Evolutionary conservation across 2,329 filamentous ascomycete genomes (phyloP).

Genomic region (Uncinocarpus reesii): DNA sequence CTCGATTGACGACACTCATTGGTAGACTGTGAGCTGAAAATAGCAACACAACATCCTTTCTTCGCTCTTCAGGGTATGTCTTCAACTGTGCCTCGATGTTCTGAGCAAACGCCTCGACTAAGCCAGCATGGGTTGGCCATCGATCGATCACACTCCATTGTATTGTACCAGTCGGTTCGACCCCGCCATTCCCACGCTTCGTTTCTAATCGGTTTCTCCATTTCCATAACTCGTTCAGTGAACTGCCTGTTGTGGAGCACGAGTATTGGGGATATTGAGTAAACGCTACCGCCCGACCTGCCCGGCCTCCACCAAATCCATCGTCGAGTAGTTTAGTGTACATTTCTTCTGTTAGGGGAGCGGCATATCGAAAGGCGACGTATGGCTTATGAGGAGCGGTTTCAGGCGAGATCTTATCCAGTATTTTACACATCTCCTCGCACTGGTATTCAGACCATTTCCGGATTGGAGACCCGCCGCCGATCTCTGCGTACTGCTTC

Average conservation of each 20-base stretch:
- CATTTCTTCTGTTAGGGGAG: constrained; percentile 88
- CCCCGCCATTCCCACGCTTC: constrained; percentile 48
- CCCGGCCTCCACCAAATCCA: constrained; percentile 78
- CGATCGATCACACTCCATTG: constrained; percentile 96
- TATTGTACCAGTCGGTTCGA: constrained; percentile 57
- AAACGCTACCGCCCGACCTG: constrained; percentile 91
- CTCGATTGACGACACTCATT: constrained; percentile 93
- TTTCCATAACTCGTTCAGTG: constrained; percentile 95
- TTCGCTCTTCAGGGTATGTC: constrained; percentile 71
- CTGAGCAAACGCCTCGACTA: constrained; percentile 83
- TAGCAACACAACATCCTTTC: constrained; percentile 71
- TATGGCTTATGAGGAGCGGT: constrained; percentile 96
- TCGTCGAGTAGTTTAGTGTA: constrained; percentile 74
- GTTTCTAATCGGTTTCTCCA: constrained; percentile 80
- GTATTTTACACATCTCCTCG: constrained; percentile 90
- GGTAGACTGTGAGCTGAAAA: constrained; percentile 95
- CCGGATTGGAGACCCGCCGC: constrained; percentile 92
- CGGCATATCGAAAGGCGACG: constrained; percentile 90
- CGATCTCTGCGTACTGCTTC: constrained; percentile 90
- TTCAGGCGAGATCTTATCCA: constrained; percentile 82
- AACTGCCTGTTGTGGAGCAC: constrained; percentile 93
- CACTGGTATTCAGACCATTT: constrained; percentile 97
- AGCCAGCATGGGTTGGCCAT: constrained; percentile 83
- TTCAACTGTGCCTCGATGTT: constrained; percentile 80
- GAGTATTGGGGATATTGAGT: constrained; percentile 98